Evolutionary conservation across 2,329 filamentous ascomycete genomes (phyloP).

Genomic region (Fusarium begoniae): DNA sequence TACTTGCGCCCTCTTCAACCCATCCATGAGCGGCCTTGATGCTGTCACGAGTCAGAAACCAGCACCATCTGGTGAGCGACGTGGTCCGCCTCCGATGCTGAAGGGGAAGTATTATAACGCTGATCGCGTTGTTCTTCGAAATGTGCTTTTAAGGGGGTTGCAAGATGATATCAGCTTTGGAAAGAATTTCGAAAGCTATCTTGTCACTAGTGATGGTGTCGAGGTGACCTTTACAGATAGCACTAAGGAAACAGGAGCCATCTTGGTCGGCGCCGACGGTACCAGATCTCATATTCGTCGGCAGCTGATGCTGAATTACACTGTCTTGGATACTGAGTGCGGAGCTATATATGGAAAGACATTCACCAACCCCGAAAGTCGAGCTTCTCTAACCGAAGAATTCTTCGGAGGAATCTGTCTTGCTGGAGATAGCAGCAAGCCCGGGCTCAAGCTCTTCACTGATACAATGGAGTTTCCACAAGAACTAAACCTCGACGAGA

Average conservation of each 20-base stretch:
- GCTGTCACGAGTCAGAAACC: background rate
- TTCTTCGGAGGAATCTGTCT: background rate
- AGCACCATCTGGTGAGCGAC: background rate
- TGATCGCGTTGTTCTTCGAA: background rate
- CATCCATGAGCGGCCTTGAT: background rate
- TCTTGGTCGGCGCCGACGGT: background rate
- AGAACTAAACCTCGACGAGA: background rate
- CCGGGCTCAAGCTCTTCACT: background rate
- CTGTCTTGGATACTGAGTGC: background rate
- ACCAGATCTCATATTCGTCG: background rate
- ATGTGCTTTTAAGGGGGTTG: accelerated
- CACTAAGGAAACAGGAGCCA: background rate
- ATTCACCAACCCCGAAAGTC: accelerated
- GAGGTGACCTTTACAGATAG: background rate
- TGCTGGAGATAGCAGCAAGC: background rate
- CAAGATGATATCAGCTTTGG: background rate
- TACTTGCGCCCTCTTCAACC: background rate
- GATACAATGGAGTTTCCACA: background rate
- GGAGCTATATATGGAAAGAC: background rate
- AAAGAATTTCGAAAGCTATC: background rate
- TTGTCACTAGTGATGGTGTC: accelerated
- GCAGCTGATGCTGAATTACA: background rate
- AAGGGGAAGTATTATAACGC: background rate
- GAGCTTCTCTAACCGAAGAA: background rate
- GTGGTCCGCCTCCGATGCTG: background rate